Base-by-base conservation (phyloP, 192 early-diverging fungal genomes). In the Coemansia sp. region DNA sequence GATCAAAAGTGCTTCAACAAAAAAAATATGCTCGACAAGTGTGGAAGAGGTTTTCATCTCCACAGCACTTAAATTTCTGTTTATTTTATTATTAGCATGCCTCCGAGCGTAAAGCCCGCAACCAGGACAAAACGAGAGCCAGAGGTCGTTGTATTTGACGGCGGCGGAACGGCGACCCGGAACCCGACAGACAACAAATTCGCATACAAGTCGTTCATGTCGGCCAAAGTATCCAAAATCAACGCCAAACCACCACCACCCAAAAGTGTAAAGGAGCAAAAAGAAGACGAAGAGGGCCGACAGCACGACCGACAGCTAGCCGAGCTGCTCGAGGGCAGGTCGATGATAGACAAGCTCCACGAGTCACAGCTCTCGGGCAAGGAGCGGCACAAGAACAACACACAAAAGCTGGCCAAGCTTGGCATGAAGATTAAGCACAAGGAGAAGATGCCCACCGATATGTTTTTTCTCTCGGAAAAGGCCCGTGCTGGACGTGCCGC, bases 231-330 rank as follows among this genome's bases (percentile, higher is more conserved):
- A 46, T 74, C 86, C 43, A 94, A 95, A 73, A 81, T 95, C 36
- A 93, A 94, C 73, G 94, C 94, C 9, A 94, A 93, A 91, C 70
- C 80, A 1, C 70, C 92, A 41, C 93, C 93, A 65, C 63, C 87
- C 40, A 91, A 90, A 76, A 94, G 92, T 11, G 90, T 94, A 67
- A 85, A 95, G 55, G 92, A 91, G 75, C 74, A 95, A 16, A 86
- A 88, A 49, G 92, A 93, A 55, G 81, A 83, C 29, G 66, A 68
- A 8, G 70, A 75, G 15, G 70, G 71, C 43, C 52, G 46, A 2
- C 63, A 63, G 3, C 41, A 76, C 49, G 81, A 83, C 71, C 73
- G 70, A 33, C 73, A 83, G 43, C 51, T 83, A 5, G 61, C 75
- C 22, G 71, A 61, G 6, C 70, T 83, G 20, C 64, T 83, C 0